A percentile compares a stretch with the other conserved stretches of the same genome.
These are phyloP conservation scores for Blastocystis hominis DNA, from an alignment of 352 stramenopile species.

Conservation along the genomic window DNA sequence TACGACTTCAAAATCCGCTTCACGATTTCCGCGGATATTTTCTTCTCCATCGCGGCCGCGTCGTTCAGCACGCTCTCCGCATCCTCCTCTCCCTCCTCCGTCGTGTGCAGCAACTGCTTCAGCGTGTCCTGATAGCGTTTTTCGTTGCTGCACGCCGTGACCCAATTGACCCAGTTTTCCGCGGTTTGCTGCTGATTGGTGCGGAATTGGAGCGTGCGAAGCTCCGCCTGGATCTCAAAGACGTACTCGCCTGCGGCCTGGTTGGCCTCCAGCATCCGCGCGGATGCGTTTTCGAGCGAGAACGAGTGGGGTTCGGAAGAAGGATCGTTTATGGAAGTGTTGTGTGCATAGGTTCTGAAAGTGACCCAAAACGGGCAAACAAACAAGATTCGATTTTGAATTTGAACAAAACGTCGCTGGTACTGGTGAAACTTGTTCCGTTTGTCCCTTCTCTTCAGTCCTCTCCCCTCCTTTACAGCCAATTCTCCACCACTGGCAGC, in stretches of 20 bases:
- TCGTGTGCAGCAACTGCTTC: neutral
- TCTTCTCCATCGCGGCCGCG: neutral
- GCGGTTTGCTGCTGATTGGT: neutral
- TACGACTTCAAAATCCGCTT: conserved; percentile 79
- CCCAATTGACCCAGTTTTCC: neutral
- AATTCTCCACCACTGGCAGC: neutral
- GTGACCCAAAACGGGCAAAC: conserved; percentile 20
- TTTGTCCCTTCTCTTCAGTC: neutral
- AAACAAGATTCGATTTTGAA: conserved; percentile 6
- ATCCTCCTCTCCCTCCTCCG: neutral
- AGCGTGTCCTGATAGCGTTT: neutral
- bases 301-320: neutral
- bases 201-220: neutral
- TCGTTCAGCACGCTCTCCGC: neutral
- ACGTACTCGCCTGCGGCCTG: neutral
- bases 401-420: conserved; percentile 10
- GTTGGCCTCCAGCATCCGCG: neutral
- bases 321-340: neutral
- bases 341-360: neutral
- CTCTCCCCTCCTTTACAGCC: neutral
- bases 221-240: neutral
- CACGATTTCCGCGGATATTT: conserved; percentile 89
- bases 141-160: neutral
- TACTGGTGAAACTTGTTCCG: conserved; percentile 28
- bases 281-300: neutral